Percentiles rank a stretch among this genome's conserved stretches.
Conservation (phyloP, 768 basidiomycete genomes). For the Lactifluus echinatus region DNA sequence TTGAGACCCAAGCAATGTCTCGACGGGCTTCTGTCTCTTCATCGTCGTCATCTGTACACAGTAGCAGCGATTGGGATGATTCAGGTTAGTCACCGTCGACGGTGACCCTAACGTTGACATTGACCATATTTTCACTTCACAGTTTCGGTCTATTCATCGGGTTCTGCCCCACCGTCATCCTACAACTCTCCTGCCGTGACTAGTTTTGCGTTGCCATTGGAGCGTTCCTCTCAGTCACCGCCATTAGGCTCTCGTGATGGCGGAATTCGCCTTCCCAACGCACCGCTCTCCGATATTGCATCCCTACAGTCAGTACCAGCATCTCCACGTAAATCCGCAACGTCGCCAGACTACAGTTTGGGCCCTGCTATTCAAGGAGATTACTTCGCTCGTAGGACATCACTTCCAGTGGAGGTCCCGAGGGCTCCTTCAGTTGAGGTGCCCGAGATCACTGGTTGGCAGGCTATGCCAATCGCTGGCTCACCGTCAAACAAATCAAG, state of each 20-base stretch:
- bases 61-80: conserved; percentile 78
- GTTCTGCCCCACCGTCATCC: conserved; percentile 52
- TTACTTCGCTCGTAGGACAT: conserved; percentile 24
- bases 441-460: conserved; percentile 32
- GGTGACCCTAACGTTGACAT: conserved; percentile 17
- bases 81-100: conserved; percentile 39
- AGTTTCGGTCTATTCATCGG: conserved; percentile 38
- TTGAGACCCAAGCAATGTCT: conserved; percentile 28
- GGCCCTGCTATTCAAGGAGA: conserved; percentile 17
- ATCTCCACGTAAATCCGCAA: conserved; percentile 26
- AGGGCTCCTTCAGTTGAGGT: conserved; percentile 13
- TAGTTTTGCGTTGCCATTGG: conserved; percentile 54
- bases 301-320: conserved; percentile 30
- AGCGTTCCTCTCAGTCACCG: conserved; percentile 31
- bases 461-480: conserved; percentile 27
- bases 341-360: conserved; percentile 22
- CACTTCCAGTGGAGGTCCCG: conserved; percentile 19
- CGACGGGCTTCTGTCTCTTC: conserved; percentile 61
- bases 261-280: conserved; percentile 66
- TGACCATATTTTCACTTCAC: conserved; percentile 18
- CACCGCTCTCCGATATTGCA: conserved; percentile 62
- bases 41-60: conserved; percentile 44
- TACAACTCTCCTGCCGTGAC: conserved; percentile 57
- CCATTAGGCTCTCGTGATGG: conserved; percentile 34
- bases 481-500: conserved; percentile 21